Conservation (phyloP, 176 grass and related monocot species). For the Chloris gayana region DNA sequence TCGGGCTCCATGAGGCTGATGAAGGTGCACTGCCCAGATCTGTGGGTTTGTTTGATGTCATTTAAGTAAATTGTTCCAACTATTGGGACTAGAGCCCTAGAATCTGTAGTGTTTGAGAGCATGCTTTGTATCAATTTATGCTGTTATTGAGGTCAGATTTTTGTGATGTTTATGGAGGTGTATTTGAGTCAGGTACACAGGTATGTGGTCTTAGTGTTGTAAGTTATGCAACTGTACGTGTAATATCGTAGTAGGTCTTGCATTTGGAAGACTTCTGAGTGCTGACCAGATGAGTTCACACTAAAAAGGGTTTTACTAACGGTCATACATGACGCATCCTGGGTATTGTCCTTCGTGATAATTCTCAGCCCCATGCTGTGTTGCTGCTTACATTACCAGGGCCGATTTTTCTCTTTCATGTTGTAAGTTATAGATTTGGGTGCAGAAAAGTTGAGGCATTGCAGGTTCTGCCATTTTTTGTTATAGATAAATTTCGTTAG, state of each 20-base stretch:
- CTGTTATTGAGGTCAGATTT: background rate
- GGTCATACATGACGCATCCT: background rate
- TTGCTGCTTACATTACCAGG: background rate
- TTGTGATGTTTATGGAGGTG: background rate
- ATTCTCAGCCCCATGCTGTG: background rate
- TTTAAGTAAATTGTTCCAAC: background rate
- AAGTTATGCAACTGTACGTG: background rate
- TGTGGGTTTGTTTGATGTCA: slow-evolving; percentile 9
- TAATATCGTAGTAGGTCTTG: background rate
- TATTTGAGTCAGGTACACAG: background rate
- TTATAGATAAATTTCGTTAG: background rate
- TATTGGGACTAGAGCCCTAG: background rate
- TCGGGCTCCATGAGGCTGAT: slow-evolving; percentile 4
- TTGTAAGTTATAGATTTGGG: slow-evolving; percentile 8
- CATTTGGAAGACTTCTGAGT: background rate
- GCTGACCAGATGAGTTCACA: background rate
- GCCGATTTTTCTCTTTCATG: background rate
- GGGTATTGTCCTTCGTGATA: background rate
- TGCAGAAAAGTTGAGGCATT: background rate
- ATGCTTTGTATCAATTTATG: background rate
- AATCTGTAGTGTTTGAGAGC: background rate
- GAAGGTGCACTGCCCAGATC: slow-evolving; percentile 23
- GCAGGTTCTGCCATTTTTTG: background rate
- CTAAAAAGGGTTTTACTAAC: background rate
- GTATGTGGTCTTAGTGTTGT: background rate